Evolutionary conservation across 352 stramenopile species (phyloP), one percentile per base, ranked within the genome.

Genomic region (Pythium sukuiense): DNA sequence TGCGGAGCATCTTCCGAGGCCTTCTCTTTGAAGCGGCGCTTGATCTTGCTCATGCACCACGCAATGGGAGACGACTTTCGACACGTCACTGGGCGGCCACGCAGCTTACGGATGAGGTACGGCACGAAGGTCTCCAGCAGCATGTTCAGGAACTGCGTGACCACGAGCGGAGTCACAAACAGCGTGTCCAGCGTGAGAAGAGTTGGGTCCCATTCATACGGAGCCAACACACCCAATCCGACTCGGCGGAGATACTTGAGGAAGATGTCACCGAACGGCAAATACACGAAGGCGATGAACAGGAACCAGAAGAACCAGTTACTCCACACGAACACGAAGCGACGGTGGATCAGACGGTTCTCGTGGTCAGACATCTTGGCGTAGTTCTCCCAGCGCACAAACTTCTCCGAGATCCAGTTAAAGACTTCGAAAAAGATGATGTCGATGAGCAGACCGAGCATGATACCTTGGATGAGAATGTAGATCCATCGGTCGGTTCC

Each of bases 231-330:
- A 14, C 79, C 72, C 20, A 93, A 66, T 0, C 81, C 75, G 20
- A 86, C 37, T 3, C 69, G 66, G 20, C 80, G 73, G 33, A 93
- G 82, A 24, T 89, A 76, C 45, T 68, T 59, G 27, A 95, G 50
- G 37, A 95, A 91, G 20, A 70, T 58, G 37, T 85, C 79, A 8
- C 88, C 88, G 66, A 95, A 96, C 27, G 88, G 88, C 59, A 96
- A 43, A 70, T 96, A 96, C n/a, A 96, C 83, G 60, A 96, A 96
- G 27, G 88, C 89, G 20, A 96, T 76, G 55, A 95, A 95, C 3
- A 96, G 67, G 59, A 95, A 96, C 88, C 88, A 96, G 61, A 95
- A 95, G 71, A 96, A 96, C 88, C 88, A 95, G 72, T 96, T 96
- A 69, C 87, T 94, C 88, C 88, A 96, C 37, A 95, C 87, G 55